These are phyloP conservation scores for Venturia carpophila DNA, from an alignment of 2,329 filamentous ascomycete genomes.

Conservation along the genomic window DNA sequence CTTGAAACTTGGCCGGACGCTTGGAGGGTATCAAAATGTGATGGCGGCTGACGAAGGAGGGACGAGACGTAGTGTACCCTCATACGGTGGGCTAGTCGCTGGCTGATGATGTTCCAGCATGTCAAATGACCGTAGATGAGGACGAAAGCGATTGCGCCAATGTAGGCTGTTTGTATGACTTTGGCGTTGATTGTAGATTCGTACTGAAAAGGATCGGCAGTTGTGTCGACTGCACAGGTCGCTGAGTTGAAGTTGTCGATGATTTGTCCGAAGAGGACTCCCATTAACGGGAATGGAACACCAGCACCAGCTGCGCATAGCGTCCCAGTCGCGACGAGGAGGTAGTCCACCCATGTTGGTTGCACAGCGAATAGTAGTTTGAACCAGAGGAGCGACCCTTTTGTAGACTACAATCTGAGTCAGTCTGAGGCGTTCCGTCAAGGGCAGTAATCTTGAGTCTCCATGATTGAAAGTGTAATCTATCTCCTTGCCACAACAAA, in stretches of 20 bases:
- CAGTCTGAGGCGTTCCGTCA: neutral
- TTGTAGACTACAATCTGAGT: neutral
- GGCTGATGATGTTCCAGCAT: conserved; percentile 57
- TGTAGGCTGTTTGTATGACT: conserved; percentile 54
- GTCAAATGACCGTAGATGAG: conserved; percentile 57
- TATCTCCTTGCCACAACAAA: neutral
- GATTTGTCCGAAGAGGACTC: conserved; percentile 56
- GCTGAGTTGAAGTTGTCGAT: conserved; percentile 54
- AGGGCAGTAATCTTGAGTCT: neutral
- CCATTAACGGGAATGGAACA: conserved; percentile 55
- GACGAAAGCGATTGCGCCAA: conserved; percentile 55
- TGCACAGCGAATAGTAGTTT: conserved; percentile 17
- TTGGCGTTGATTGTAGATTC: conserved; percentile 46
- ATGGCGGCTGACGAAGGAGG: conserved; percentile 53
- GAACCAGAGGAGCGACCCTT: conserved; percentile 1
- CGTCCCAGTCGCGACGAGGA: conserved; percentile 33
- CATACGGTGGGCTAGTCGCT: conserved; percentile 55
- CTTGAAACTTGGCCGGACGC: conserved; percentile 11
- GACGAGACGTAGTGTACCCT: conserved; percentile 53
- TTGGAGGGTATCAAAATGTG: conserved; percentile 53
- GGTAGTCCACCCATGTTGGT: conserved; percentile 22
- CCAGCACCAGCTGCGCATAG: conserved; percentile 49
- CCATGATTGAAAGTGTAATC: neutral
- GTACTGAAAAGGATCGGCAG: conserved; percentile 26
- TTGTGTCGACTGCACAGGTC: conserved; percentile 38